Evolutionary conservation across 108 stramenopile species (phyloP), one percentile per base, ranked within the genome.

Genomic region (Poteriospumella lacustris): DNA sequence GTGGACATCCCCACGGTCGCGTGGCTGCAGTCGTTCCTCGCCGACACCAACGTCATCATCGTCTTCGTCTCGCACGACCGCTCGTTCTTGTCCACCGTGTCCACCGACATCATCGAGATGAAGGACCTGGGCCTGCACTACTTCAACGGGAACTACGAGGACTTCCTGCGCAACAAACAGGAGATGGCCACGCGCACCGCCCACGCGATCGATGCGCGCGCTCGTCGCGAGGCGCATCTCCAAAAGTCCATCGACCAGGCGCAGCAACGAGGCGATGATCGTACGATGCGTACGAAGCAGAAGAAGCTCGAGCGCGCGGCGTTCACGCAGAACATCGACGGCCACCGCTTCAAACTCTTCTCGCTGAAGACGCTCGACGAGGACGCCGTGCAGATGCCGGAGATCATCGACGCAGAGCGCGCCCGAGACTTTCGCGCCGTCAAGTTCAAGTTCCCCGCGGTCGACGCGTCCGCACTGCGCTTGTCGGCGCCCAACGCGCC

Each of bases 41-140:
- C 9, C 9, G 70, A 73, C 26, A 42, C 36, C 26, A 38, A 56
- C 31, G 36, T 29, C 36, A 73, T 56, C 15, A 42, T 73, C 26
- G 5, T 73, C 5, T 9, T 42, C 15, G 70, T 73, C 36, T 73
- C 70, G 9, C 70, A 73, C 31, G 70, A 73, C 42, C 64, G 70
- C 28, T 44, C 70, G 12, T 73, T 73, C 41, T 19, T 73, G 12
- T 9, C 38, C 36, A 9, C 36, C 31, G 42, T 73, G 3, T 12
- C 40, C 5, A 73, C 70, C 33, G 41, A 73, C 41, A 73, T 73
- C 31, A 42, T 42, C 36, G 70, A 52, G 31, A 73, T 73, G 41
- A 56, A 73, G 41, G 33, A 56, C 41, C 19, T 28, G 3, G 3
- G 24, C 5, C 31, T 73, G 42, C 3, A 56, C 28, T 73, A 73